Base-by-base conservation (phyloP, 129 eudicot species). In the Chrysanthemum lavandulifolium region DNA sequence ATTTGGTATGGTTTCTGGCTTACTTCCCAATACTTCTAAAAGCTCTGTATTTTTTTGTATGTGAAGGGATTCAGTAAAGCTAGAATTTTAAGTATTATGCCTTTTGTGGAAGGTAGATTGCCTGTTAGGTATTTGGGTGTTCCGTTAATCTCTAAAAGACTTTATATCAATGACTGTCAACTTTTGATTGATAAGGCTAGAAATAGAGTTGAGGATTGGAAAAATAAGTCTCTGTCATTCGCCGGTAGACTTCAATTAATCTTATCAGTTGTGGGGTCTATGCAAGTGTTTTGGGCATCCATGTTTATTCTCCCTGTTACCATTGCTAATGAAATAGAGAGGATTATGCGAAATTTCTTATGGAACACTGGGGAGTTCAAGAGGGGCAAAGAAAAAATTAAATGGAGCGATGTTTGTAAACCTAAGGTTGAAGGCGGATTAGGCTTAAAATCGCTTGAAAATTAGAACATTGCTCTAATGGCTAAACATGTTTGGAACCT, bases 11-110 rank as follows among this genome's bases (percentile, higher is more conserved):
- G 7, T 25, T 1, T 13, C 18, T 3, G 47, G 67, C 0, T 6
- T 61, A 0, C 1, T 10, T 0, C 67, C 67, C 0, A 61, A 61
- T 3, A 8, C 29, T 14, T 0, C 47, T 0, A 61, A 61, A 0
- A 61, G 67, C 1, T 1, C 14, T 25, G 1, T 11, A 2, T 61
- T 61, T 1, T 25, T 61, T 13, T 2, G 67, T 1, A 25, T 61
- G 47, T 61, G 0, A 61, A 12, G 0, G 8, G 2, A 0, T 0
- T 2, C 0, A 1, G 2, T 0, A 61, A 10, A 4, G 2, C 11
- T 0, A 25, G 10, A 0, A 61, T 61, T 1, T 0, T 10, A 0
- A 3, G 3, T 1, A 2, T 61, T 12, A 13, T 61, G n/a, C 67
- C 19, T 11, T 61, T 61, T 27, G 2, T 0, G 0, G 36, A 19